A percentile compares a stretch with the other conserved stretches of the same genome.
Conservation (phyloP, 495 filamentous ascomycete genomes). For the Penicillium cataractarum region DNA sequence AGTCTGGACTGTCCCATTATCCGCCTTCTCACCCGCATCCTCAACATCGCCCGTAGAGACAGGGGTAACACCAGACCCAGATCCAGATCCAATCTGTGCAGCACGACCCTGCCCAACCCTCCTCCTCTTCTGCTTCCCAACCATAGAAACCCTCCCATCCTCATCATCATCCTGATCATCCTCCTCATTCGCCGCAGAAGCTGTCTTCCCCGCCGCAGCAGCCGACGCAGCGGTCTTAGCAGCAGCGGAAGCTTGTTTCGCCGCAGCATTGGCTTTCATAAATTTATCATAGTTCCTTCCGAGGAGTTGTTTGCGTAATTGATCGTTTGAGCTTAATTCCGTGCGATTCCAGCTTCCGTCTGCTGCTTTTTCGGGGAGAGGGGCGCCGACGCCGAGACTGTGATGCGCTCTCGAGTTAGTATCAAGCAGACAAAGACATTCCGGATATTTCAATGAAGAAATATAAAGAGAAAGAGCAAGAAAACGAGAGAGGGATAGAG, state of each 20-base stretch:
- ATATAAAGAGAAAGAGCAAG: too few relatives aligned
- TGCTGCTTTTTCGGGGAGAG: constrained; percentile 44
- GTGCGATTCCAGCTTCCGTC: constrained; percentile 46
- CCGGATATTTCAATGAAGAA: too few relatives aligned
- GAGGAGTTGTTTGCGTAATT: constrained; percentile 52
- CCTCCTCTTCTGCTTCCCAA: constrained; percentile 50
- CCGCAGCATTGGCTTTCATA: constrained; percentile 32
- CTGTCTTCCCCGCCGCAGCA: constrained; percentile 2
- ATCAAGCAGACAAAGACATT: too few relatives aligned
- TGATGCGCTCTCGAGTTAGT: too few relatives aligned
- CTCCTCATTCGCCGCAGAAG: constrained; percentile 19
- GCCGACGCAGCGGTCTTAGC: constrained; percentile 8
- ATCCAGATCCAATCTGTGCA: too few relatives aligned
- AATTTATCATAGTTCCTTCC: constrained; percentile 50
- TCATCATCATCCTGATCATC: constrained; percentile 61
- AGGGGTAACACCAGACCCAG: neutral
- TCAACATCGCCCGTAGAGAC: neutral
- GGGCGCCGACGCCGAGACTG: constrained; percentile 54
- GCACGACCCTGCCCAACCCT: constrained; percentile 1
- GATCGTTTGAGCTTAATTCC: constrained; percentile 47
- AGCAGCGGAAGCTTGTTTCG: constrained; percentile 13
- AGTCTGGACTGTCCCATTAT: constrained; percentile 7
- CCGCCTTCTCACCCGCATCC: constrained; percentile 4
- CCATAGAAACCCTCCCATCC: constrained; percentile 59
- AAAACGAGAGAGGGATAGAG: too few relatives aligned